phyloP scores from a whole-genome alignment of 2,329 filamentous ascomycete species.

The Trichoderma sp. region DNA sequence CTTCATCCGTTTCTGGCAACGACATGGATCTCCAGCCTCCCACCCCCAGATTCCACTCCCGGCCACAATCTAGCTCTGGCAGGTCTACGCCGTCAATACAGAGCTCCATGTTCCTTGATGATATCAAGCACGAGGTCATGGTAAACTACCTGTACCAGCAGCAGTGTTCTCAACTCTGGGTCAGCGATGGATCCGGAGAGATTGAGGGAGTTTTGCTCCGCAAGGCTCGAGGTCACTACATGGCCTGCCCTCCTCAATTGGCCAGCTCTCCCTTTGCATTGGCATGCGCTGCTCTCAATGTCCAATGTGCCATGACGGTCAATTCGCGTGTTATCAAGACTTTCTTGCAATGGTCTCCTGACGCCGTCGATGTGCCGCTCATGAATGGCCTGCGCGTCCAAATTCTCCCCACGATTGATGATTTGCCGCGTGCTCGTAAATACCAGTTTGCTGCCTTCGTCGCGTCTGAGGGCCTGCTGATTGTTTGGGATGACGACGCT shows the following conservation, averaged over 20 bases:
- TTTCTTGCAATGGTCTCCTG: slow-evolving; percentile 69
- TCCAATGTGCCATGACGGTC: slow-evolving; percentile 76
- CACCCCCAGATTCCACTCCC: slow-evolving; percentile 35
- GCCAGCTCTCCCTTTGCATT: slow-evolving; percentile 60
- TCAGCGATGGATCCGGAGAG: slow-evolving; percentile 65
- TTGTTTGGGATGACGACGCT: slow-evolving; percentile 82
- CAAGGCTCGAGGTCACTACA: slow-evolving; percentile 65
- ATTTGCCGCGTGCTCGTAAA: slow-evolving; percentile 68
- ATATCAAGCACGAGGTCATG: slow-evolving; percentile 80
- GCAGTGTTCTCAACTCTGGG: slow-evolving; percentile 72
- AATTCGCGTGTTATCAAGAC: slow-evolving; percentile 78
- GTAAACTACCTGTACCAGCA: slow-evolving; percentile 80
- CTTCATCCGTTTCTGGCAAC: slow-evolving; percentile 30
- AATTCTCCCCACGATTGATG: slow-evolving; percentile 68
- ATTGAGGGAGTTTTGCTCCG: slow-evolving; percentile 71
- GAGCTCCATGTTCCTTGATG: slow-evolving; percentile 60
- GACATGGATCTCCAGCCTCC: slow-evolving; percentile 51
- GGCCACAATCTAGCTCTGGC: slow-evolving; percentile 43
- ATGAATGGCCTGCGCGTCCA: slow-evolving; percentile 75
- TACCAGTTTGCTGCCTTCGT: slow-evolving; percentile 80
- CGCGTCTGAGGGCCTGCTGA: slow-evolving; percentile 64
- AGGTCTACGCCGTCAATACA: slow-evolving; percentile 40
- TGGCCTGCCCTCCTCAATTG: slow-evolving; percentile 68
- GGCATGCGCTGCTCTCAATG: slow-evolving; percentile 66
- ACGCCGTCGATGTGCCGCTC: slow-evolving; percentile 71